Conservation (phyloP, 2,329 filamentous ascomycete genomes). For the Fusarium tuaranense region DNA sequence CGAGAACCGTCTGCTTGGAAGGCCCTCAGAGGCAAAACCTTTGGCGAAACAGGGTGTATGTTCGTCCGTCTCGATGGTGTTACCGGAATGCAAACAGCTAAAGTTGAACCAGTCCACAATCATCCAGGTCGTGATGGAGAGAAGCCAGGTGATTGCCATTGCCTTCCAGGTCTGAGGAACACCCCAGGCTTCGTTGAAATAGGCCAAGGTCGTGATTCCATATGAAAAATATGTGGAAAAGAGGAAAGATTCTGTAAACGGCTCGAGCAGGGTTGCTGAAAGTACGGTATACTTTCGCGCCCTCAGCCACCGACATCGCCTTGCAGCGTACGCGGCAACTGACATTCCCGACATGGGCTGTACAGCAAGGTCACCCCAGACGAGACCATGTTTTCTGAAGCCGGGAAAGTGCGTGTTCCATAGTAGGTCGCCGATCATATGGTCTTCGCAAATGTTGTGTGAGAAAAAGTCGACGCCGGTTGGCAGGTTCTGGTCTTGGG, state of each 20-base stretch:
- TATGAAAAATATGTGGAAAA: conserved; percentile 86
- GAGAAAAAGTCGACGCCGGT: conserved; percentile 92
- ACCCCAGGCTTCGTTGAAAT: conserved; percentile 64
- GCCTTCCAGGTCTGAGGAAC: conserved; percentile 75
- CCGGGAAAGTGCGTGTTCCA: conserved; percentile 78
- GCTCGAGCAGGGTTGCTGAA: conserved; percentile 89
- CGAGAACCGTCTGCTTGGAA: conserved; percentile 66
- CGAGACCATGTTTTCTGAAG: conserved; percentile 83
- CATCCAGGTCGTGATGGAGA: conserved; percentile 78
- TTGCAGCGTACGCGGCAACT: conserved; percentile 79
- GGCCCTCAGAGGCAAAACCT: conserved; percentile 53
- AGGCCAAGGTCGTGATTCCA: conserved; percentile 79
- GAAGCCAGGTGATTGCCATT: conserved; percentile 74
- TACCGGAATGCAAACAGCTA: conserved; percentile 77
- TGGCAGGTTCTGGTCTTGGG: conserved; percentile 57
- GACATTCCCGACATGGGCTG: conserved; percentile 91
- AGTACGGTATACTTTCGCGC: conserved; percentile 96
- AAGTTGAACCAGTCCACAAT: conserved; percentile 80
- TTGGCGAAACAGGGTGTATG: conserved; percentile 81
- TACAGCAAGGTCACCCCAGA: conserved; percentile 87
- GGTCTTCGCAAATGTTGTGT: conserved; percentile 96
- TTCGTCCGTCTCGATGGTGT: conserved; percentile 76
- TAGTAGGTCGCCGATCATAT: conserved; percentile 91
- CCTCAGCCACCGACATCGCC: conserved; percentile 89
- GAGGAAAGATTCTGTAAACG: conserved; percentile 88